Evolutionary conservation across 2,329 filamentous ascomycete species (phyloP), one percentile per base, ranked within the genome.

Genomic region (Akanthomyces uredinophilus): DNA sequence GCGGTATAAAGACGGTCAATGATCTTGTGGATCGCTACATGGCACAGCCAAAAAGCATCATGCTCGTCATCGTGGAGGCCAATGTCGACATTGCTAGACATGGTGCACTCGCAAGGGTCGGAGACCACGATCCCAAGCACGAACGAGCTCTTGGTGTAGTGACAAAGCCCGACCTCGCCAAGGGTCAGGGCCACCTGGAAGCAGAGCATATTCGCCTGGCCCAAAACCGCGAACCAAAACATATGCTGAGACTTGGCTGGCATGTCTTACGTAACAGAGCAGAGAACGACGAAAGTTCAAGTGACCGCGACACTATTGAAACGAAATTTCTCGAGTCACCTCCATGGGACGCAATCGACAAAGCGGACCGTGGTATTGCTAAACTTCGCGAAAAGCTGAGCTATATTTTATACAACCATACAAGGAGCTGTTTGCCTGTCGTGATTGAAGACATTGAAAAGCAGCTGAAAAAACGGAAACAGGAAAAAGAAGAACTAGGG

Each of bases 141-240:
- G 64, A 70, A 2, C 78, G 83, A 2, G 87, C 83, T 0, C 70
- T 87, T 0, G 81, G 83, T 0, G 79, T 87, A 61, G 78, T 87
- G 60, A 87, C 83, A 0, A 85, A 85, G 67, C 80, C 81, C 0
- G 83, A 85, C 65, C 69, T 70, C 6, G 67, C 81, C 2, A 66
- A 43, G 39, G 39, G 39, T 8, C 39, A 66, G 5, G 63, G 69
- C 1, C 76, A 74, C 1, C 74, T 75, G 11, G 77, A 83, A 63
- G 64, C 61, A 2, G 68, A 64, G 7, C 82, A 74, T 65, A 64
- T 75, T 1, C 64, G 67, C 8, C 53, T 77, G 0, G 67, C 68
- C 3, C 65, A 66, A 14, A 71, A 71, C 35, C 63, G 70, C 16
- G 70, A 76, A 18, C 54, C 50, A 0, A 66, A 65, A 6, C 66